These are phyloP conservation scores for Metrosideros polymorpha DNA, from an alignment of 441 rosid species.

Conservation along the genomic window DNA sequence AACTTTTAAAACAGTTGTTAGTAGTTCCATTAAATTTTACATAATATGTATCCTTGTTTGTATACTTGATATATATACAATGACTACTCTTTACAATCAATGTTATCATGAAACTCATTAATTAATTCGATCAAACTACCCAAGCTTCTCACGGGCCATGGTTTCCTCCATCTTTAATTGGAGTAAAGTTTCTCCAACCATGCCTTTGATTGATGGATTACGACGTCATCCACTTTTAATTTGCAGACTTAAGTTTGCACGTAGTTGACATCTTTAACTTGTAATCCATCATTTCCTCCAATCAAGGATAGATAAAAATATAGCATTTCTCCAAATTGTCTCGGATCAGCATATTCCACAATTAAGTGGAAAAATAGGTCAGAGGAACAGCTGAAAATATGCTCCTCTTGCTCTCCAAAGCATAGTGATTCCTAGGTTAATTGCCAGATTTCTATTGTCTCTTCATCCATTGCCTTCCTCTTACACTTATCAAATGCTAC, in stretches of 20 bases:
- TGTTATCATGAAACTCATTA: background rate
- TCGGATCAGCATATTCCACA: background rate
- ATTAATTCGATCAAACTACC: background rate
- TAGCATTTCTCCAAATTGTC: background rate
- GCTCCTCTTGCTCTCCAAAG: background rate
- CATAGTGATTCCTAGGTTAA: background rate
- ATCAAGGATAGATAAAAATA: background rate
- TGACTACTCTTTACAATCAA: background rate
- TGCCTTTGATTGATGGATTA: background rate
- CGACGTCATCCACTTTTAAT: background rate
- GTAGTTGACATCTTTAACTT: background rate
- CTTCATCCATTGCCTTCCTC: background rate
- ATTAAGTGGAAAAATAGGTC: background rate
- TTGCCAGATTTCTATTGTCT: background rate
- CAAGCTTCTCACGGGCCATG: background rate
- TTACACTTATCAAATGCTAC: background rate
- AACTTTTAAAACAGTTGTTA: background rate
- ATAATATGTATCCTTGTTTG: too few species aligned
- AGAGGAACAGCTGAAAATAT: background rate
- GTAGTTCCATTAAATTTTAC: background rate
- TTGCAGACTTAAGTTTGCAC: background rate
- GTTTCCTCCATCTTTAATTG: background rate
- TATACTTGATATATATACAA: background rate
- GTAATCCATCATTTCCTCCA: background rate
- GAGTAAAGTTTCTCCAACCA: background rate